Conservation (phyloP, 2,329 filamentous ascomycete genomes). For the Fusarium sarcochroum region DNA sequence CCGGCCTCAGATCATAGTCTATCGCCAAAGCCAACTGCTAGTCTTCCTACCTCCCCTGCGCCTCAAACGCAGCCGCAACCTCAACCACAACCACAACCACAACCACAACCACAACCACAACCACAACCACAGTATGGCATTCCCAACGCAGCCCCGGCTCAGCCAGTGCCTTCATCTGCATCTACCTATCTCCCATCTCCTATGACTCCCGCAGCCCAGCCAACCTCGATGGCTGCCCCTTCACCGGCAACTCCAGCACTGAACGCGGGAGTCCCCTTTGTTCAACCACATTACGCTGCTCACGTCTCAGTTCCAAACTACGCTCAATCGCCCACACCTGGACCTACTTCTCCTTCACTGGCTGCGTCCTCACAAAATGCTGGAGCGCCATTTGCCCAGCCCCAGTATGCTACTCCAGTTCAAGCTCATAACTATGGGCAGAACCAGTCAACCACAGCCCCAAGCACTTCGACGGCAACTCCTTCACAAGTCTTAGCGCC, state of each 20-base stretch:
- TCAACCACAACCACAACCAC: conserved; percentile 4
- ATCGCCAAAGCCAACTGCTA: conserved; percentile 20
- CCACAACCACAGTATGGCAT: conserved; percentile 22
- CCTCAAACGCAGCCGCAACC: conserved; percentile 12
- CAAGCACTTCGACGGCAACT: conserved; percentile 3
- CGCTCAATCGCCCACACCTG: conserved; percentile 6
- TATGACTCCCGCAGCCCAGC: conserved; percentile 26
- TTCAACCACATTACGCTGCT: conserved; percentile 42
- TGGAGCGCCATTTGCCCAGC: conserved; percentile 37
- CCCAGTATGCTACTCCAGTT: conserved; percentile 38
- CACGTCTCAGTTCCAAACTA: conserved; percentile 32
- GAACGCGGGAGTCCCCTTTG: conserved; percentile 20
- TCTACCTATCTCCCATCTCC: conserved; percentile 32
- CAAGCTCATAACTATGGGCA: conserved; percentile 26
- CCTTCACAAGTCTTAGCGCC: conserved; percentile 9
- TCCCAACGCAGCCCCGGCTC: conserved; percentile 23
- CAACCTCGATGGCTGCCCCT: conserved; percentile 11
- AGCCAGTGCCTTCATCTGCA: conserved; percentile 19
- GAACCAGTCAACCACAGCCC: conserved; percentile 9
- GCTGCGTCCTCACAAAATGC: conserved; percentile 18
- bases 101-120: neutral
- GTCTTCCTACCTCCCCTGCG: conserved; percentile 26
- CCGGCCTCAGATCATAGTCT: conserved; percentile 8
- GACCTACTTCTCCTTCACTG: conserved; percentile 10
- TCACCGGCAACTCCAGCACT: conserved; percentile 28